Evolutionary conservation across 345 rosid genomes (phyloP), one percentile per base, ranked within the genome.

Genomic region (Ailanthus altissimus): DNA sequence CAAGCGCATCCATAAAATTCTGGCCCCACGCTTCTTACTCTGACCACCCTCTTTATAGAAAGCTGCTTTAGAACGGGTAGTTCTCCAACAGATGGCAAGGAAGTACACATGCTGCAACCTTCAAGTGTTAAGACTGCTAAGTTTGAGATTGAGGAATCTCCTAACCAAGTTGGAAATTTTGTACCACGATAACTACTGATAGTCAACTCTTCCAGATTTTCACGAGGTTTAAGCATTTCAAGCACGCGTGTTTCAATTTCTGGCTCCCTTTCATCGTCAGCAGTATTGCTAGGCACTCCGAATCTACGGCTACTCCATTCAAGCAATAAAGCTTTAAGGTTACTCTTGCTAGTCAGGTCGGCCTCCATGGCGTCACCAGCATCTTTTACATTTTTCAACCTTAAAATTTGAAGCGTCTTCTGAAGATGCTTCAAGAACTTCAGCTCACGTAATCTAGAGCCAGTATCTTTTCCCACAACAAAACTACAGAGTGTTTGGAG

Each of bases 211-310:
- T 66, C 78, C 80, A 89, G 79, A 65, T 82, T 63, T 59, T 67
- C 62, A 65, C 79, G 82, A 59, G 93, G 89, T 61, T 81, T 84
- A 8, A 86, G 83, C 84, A 70, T 73, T 66, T 77, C 81, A 16
- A 89, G 77, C 28, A 85, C 88, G 66, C 45, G 25, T 42, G 72
- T 49, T 75, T 76, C 79, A 16, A 60, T 42, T 23, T 28, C 68
- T 75, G 72, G 76, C 26, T 73, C 65, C 40, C 53, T 15, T 32
- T 74, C 69, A 14, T 70, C 47, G 21, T 56, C n/a, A 53, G 6
- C 72, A 23, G 28, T 67, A n/a, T n/a, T n/a, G n/a, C n/a, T n/a
- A n/a, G n/a, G n/a, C n/a, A n/a, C n/a, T n/a, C n/a, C n/a, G n/a
- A n/a, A n/a, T n/a, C n/a, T n/a, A n/a, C n/a, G n/a, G 20, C 62